These are phyloP conservation scores for Bipolaris bicolor DNA, from an alignment of 2,329 filamentous ascomycete species.

Conservation along the genomic window DNA sequence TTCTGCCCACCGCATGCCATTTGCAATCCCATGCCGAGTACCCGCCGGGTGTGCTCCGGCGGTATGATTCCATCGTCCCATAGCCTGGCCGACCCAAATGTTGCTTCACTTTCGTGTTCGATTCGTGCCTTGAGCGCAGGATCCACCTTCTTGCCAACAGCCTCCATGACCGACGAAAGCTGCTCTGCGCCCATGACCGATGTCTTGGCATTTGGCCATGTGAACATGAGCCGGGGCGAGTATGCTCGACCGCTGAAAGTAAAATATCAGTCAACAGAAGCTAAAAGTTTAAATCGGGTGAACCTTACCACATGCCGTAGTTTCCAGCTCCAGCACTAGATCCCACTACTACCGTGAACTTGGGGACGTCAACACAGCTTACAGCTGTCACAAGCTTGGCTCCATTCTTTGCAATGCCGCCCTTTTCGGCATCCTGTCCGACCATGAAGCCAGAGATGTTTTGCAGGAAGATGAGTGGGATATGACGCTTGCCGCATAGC, in stretches of 20 bases:
- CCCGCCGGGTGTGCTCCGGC: slow-evolving; percentile 56
- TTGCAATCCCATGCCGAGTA: slow-evolving; percentile 57
- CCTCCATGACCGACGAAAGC: slow-evolving; percentile 90
- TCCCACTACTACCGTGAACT: slow-evolving; percentile 96
- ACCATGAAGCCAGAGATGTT: slow-evolving; percentile 99
- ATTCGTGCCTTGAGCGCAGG: slow-evolving; percentile 82
- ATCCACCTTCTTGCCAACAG: slow-evolving; percentile 83
- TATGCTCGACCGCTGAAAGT: slow-evolving; percentile 78
- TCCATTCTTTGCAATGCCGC: slow-evolving; percentile 96
- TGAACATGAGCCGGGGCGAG: slow-evolving; percentile 88
- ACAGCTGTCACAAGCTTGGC: slow-evolving; percentile 97
- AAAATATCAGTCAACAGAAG: background rate
- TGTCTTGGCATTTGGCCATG: slow-evolving; percentile 97
- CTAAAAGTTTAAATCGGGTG: background rate
- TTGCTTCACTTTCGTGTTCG: slow-evolving; percentile 85
- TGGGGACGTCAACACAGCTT: slow-evolving; percentile 90
- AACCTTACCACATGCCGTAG: slow-evolving; percentile 86
- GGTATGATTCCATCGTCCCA: slow-evolving; percentile 71
- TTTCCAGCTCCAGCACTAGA: slow-evolving; percentile 93
- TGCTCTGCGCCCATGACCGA: slow-evolving; percentile 97
- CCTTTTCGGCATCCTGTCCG: slow-evolving; percentile 85
- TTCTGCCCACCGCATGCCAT: slow-evolving; percentile 53
- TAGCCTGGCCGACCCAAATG: slow-evolving; percentile 84
- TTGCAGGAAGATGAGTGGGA: slow-evolving; percentile 91
- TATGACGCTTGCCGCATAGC: slow-evolving; percentile 85